Evolutionary conservation across 2,329 filamentous ascomycete genomes (phyloP), one percentile per base, ranked within the genome.

Genomic region (Ceratocystis colombiana): DNA sequence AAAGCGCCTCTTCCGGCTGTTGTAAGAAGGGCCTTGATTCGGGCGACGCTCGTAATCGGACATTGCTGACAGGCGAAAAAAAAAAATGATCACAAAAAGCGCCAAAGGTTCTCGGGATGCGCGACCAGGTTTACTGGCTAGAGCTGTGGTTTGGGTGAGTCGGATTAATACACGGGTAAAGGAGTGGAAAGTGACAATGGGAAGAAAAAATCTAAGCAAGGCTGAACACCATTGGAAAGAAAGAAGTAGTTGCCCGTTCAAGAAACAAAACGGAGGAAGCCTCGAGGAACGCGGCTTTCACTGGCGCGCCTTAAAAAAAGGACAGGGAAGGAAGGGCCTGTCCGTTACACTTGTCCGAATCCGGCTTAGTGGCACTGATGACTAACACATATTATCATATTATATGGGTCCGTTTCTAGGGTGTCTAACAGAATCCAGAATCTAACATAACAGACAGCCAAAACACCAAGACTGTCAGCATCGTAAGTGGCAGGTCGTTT

Each of bases 1-100:
- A 73, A 86, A 88, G 73, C 90, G 84, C 72, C 88, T 82, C 78
- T 95, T 96, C 75, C 88, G 85, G 71, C 84, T 84, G 74, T 85
- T 79, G 72, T 81, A 22, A 7, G 44, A 50, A 28, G 33, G 76
- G 68, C 74, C 76, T 46, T 80, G 77, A 15, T 74, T 72, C 45
- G 79, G 81, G 73, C 86, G 76, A 69, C 81, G 78, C 69, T 84
- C 82, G 75, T 82, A 79, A 71, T 85, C 83, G 61, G 79, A 79
- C 83, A 85, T 81, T 65, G 55, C 67, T 61, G 12, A 28, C 45
- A 28, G 25, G 50, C n/a, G 50, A 17, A 33, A 3, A n/a, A 28
- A 28, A 64, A 30, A 64, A 37, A 37, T 8, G 22, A 64, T 28
- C 5, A 20, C 48, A 50, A 50, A 17, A 50, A 50, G 12, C 48